phyloP scores from a whole-genome alignment of 805 yeast species.

The Candida taoyuanica region DNA sequence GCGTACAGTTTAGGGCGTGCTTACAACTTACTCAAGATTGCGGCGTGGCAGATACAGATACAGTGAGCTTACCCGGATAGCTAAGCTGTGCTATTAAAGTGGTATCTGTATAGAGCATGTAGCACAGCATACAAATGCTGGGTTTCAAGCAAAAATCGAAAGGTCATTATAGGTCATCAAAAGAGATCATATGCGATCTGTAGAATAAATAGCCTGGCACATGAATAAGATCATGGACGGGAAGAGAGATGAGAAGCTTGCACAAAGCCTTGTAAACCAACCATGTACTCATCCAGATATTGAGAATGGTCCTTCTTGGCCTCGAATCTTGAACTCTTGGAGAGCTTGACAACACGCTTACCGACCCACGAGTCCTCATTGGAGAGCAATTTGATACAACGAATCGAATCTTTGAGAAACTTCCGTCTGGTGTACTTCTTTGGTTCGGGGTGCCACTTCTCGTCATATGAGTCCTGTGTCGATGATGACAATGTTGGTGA shows the following conservation, averaged over 20 bases:
- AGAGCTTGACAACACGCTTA: slow-evolving; percentile 32
- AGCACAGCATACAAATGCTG: too few species aligned
- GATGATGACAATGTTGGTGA: too few species aligned
- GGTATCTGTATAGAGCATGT: too few species aligned
- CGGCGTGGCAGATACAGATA: too few species aligned
- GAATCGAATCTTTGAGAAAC: slow-evolving; percentile 45
- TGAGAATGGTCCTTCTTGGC: neutral
- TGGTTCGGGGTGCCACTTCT: slow-evolving; percentile 46
- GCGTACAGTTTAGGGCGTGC: too few species aligned
- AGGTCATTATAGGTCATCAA: too few species aligned
- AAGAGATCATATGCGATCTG: too few species aligned
- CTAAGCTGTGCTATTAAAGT: too few species aligned
- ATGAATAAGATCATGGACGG: neutral
- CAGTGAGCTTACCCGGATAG: too few species aligned
- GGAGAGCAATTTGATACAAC: slow-evolving; percentile 52
- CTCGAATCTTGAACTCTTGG: slow-evolving; percentile 30
- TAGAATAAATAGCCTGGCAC: too few species aligned
- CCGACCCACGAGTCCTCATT: slow-evolving; percentile 52
- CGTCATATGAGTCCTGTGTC: slow-evolving; percentile 1
- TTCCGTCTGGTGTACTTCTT: slow-evolving; percentile 35
- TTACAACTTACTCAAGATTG: too few species aligned
- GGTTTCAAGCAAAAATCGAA: too few species aligned
- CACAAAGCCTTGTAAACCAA: slow-evolving; percentile 20
- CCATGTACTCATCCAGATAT: slow-evolving; percentile 13
- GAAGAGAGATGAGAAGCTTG: slow-evolving; percentile 1